phyloP scores from a whole-genome alignment of 2,329 filamentous ascomycete species.

The Ophiostoma triangulosporum region DNA sequence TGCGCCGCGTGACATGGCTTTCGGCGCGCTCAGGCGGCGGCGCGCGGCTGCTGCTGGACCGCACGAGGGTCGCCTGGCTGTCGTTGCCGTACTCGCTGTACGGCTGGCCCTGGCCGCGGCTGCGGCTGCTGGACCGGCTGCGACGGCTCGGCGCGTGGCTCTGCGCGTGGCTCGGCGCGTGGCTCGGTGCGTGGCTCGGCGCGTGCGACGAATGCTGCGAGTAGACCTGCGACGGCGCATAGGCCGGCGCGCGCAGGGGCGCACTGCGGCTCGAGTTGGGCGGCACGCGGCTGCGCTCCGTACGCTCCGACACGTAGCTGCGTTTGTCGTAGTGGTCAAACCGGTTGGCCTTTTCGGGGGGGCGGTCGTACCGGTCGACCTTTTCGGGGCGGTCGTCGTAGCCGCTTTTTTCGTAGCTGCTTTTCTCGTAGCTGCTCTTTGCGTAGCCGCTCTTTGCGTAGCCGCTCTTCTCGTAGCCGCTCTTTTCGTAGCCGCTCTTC shows the following conservation, averaged over 20 bases:
- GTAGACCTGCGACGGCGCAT: neutral
- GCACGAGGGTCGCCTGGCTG: neutral
- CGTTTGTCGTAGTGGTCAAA: neutral
- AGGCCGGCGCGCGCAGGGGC: constrained; percentile 3
- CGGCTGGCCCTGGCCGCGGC: neutral
- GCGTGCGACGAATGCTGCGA: neutral
- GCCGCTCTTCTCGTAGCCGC: neutral
- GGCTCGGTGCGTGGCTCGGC: too few species aligned
- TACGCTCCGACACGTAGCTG: constrained; percentile 29
- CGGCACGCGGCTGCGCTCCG: constrained; percentile 8
- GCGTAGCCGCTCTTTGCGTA: too few species aligned
- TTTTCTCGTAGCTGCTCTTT: too few species aligned
- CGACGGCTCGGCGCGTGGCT: neutral
- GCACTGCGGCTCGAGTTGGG: constrained; percentile 13
- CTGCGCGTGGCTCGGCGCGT: too few species aligned
- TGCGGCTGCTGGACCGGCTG: constrained; percentile 1
- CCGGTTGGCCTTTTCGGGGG: neutral
- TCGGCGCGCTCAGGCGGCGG: neutral
- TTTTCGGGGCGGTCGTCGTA: neutral
- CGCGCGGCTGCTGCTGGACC: neutral
- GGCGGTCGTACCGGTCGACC: neutral
- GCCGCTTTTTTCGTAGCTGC: too few species aligned
- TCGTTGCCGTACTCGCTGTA: neutral
- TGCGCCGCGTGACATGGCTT: constrained; percentile 4
- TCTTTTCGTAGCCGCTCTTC: constrained; percentile 11